Percentiles rank a stretch among this genome's conserved stretches.
phyloP scores from a whole-genome alignment of 257 asterid species.

The Knoxia roxburghii region DNA sequence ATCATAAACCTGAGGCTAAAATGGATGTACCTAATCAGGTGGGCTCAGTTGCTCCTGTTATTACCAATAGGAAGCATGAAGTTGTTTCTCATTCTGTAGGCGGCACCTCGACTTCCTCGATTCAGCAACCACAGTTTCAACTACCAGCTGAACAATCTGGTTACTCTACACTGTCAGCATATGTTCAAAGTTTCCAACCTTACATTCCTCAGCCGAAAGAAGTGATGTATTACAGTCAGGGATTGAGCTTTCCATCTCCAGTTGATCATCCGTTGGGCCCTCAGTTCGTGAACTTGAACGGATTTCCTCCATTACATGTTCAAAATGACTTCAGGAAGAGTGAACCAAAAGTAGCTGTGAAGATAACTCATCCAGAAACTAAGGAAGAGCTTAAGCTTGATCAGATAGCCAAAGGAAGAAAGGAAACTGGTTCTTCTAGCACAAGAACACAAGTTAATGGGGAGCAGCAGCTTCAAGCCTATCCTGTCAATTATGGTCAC shows the following conservation, averaged over 20 bases:
- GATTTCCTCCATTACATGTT: conserved; percentile 11
- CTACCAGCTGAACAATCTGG: conserved; percentile 15
- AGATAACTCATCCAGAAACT: conserved; percentile 36
- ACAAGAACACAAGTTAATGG: conserved; percentile 16
- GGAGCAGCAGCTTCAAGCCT: conserved; percentile 19
- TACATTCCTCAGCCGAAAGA: conserved; percentile 16
- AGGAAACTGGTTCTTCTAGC: conserved; percentile 15
- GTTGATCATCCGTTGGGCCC: conserved; percentile 9
- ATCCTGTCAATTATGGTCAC: conserved; percentile 15
- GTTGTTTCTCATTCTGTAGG: conserved; percentile 12
- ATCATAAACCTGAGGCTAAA: conserved; percentile 12
- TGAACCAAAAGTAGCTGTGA: conserved; percentile 19
- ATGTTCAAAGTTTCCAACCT: conserved; percentile 21
- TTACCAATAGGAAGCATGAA: conserved; percentile 10
- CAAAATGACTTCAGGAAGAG: conserved; percentile 14
- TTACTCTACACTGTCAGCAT: conserved; percentile 13
- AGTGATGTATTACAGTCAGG: conserved; percentile 22
- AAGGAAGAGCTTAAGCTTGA: conserved; percentile 28
- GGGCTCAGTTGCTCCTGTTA: conserved; percentile 11
- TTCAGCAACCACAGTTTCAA: conserved; percentile 16
- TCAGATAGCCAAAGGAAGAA: conserved; percentile 13
- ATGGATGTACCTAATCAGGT: conserved; percentile 11
- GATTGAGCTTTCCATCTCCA: conserved; percentile 14
- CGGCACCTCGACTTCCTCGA: conserved; percentile 13
- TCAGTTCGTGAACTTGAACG: conserved; percentile 22